These are phyloP conservation scores for Wickerhamomyces subpelliculosus DNA, from an alignment of 805 yeast genomes.

Conservation along the genomic window DNA sequence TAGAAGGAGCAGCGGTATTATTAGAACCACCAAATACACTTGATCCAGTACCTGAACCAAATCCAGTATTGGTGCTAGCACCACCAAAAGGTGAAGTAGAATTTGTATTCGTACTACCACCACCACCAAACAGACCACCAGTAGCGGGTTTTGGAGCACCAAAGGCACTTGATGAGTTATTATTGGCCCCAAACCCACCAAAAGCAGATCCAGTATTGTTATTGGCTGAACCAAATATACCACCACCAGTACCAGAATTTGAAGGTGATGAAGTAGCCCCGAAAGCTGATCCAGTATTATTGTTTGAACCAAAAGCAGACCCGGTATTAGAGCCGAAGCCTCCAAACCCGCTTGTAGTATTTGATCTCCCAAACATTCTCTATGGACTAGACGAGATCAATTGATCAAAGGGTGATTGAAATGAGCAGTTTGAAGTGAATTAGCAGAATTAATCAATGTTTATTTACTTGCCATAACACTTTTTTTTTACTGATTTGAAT, in stretches of 20 bases:
- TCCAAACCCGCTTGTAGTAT: constrained; percentile 24
- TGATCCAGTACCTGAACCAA: constrained; percentile 7
- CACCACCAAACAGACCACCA: constrained; percentile 8
- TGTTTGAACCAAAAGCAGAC: constrained; percentile 20
- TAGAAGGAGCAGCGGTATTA: constrained; percentile 14
- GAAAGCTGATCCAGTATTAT: constrained; percentile 14
- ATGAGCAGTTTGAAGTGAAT: not conserved
- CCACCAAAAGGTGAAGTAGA: constrained; percentile 33
- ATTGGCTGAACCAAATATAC: constrained; percentile 14
- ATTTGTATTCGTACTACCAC: constrained; percentile 20
- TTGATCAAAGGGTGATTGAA: not conserved
- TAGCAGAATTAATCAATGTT: too few species aligned
- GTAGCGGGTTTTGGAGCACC: constrained; percentile 15
- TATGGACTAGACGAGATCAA: not conserved
- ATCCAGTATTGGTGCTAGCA: constrained; percentile 13
- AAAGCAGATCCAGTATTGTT: constrained; percentile 9
- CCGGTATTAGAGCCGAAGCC: constrained; percentile 23
- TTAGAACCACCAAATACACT: constrained; percentile 16
- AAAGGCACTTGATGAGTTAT: constrained; percentile 13
- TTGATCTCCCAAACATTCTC: constrained; percentile 21
- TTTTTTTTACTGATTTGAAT: too few species aligned
- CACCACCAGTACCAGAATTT: constrained; percentile 14
- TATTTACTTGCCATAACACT: too few species aligned
- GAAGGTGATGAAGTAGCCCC: constrained; percentile 16
- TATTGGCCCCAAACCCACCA: constrained; percentile 6